Evolutionary conservation across 2,329 filamentous ascomycete species (phyloP), one percentile per base, ranked within the genome.

Genomic region (Penicillium sp.): DNA sequence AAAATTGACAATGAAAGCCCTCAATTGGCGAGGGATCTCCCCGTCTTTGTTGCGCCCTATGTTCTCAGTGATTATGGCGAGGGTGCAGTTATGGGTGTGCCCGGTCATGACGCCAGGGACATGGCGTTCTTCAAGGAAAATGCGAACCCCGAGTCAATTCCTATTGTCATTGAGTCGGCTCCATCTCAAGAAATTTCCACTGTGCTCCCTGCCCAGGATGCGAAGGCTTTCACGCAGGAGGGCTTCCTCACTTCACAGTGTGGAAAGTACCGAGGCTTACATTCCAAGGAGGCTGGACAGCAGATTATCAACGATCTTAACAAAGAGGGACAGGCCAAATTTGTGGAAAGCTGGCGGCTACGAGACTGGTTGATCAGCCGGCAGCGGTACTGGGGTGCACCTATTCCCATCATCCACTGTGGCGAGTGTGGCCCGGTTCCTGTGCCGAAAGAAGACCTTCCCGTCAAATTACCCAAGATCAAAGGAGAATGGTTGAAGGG

Each of bases 361-460:
- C 81, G 90, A 56, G 92, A 96, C 73, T 96, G 92, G 92, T 78
- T 96, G 53, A 88, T 96, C 65, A 95, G 90, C 70, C 85, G 92
- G n/a, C 92, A 96, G 73, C 81, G 92, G 60, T 96, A 95, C 70
- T 96, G 92, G 92, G 92, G 92, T 14, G 85, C 91, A 0, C 92
- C 92, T 0, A 96, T 96, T 51, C 92, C 92, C 18, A 92, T 96
- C 51, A 80, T 96, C 33, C 90, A 96, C 74, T 96, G 92, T 68
- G 71, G 75, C 18, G 80, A 80, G 6, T 96, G 92, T 70, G 92
- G 92, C 7, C 76, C 88, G 2, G 89, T 95, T 1, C 87, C 90
- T 1, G 91, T 96, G 0, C 89, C 90, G 1, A 83, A 84, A 2
- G 77, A 88, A 9, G 82, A 95, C 54, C 82, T 96, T 11, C 92